Evolutionary conservation across 495 filamentous ascomycete genomes (phyloP), one percentile per base, ranked within the genome.

Genomic region (Ramalina intermedia): DNA sequence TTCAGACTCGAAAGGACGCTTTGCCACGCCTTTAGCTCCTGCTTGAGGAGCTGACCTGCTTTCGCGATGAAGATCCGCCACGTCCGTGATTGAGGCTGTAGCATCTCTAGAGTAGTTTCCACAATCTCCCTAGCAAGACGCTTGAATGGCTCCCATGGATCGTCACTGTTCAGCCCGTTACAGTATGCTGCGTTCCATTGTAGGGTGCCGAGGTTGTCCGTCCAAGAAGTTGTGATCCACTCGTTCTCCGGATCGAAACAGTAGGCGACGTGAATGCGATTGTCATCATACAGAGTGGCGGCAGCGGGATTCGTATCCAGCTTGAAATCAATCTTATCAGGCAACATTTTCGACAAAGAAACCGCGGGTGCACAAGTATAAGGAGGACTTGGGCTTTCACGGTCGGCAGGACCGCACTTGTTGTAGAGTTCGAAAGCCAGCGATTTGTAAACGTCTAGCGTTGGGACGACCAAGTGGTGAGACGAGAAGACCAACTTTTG

Each of bases 181-280:
- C 84, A 84, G 62, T 93, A 93, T 2, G 85, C 85, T 26, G 84
- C 80, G 4, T 71, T 84, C 53, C 76, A 80, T 60, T 94, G 86
- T 49, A 84, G 73, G 37, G 69, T 75, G 0, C 91, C 93, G 21
- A 69, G 74, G 55, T 78, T 87, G 63, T 96, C 88, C 1, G 84
- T 85, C 93, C 93, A 99, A n/a, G 84, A 84, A 4, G 80, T 87
- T 1, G 82, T 82, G 41, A 96, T 63, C 93, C 93, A 99, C 16
- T 84, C 75, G 41, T 84, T 80, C 58, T 91, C 86, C 26, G 80
- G 66, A 59, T 85, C 90, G 51, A 80, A 78, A 0, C 83, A 82
- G 59, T 90, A 94, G 7, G 85, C 88, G 41, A 96, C 66, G 61
- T 99, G 93, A 11, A 99, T 75, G 51, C 81, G 81, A 12, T 76